Conservation (phyloP, 1,284 basidiomycete genomes). For the Marasmius oreades region DNA sequence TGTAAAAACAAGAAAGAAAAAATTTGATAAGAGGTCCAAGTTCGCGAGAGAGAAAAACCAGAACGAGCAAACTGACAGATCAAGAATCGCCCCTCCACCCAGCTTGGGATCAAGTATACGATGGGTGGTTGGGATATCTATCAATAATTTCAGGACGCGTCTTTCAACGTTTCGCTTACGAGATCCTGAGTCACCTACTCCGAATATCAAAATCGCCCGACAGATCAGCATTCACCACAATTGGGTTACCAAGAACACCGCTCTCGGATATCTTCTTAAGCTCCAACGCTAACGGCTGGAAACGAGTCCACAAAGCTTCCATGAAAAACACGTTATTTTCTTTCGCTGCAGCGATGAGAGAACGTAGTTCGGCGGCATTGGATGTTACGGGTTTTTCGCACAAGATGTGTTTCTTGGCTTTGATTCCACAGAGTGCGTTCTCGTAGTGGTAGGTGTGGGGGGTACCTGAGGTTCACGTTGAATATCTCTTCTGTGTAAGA, state of each 20-base stretch:
- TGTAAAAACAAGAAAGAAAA: constrained; percentile 24
- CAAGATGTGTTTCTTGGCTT: constrained; percentile 82
- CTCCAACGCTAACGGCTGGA: constrained; percentile 67
- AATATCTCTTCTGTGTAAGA: too few relatives aligned
- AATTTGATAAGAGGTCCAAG: background rate
- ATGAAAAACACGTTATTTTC: constrained; percentile 81
- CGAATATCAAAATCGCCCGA: constrained; percentile 69
- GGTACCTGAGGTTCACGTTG: too few relatives aligned
- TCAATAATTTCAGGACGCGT: background rate
- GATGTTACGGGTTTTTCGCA: constrained; percentile 81
- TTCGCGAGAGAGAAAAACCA: background rate
- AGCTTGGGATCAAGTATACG: constrained; percentile 78
- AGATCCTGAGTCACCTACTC: constrained; percentile 52
- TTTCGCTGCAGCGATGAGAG: constrained; percentile 70
- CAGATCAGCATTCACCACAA: constrained; percentile 68
- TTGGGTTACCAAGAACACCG: constrained; percentile 59
- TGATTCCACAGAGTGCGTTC: constrained; percentile 74
- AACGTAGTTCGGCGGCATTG: constrained; percentile 62
- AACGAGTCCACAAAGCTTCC: constrained; percentile 85
- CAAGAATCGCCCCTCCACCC: constrained; percentile 84
- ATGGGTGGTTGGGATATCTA: constrained; percentile 66
- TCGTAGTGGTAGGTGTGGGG: constrained; percentile 85
- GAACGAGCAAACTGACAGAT: constrained; percentile 51
- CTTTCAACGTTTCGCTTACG: background rate
- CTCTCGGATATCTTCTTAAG: constrained; percentile 62